Conservation (phyloP, 345 rosid species). For the Acer saccharum region DNA sequence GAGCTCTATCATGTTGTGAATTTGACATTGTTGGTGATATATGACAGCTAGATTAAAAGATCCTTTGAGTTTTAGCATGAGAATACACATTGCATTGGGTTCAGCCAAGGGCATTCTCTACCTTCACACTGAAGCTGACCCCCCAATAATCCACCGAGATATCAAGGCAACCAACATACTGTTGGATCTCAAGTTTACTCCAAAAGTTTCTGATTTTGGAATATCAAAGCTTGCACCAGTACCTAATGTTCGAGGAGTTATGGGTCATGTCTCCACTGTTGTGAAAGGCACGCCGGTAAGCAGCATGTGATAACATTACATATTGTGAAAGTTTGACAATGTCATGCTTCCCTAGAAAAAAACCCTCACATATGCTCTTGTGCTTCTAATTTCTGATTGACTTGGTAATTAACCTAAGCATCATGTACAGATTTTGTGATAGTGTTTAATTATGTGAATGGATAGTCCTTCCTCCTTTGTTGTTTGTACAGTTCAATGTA, state of each 20-base stretch:
- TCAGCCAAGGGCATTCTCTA: conserved; percentile 53
- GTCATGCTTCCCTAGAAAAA: no score
- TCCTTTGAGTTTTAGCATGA: conserved; percentile 28
- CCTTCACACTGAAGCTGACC: conserved; percentile 59
- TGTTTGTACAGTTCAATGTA: no score
- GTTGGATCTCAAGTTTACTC: conserved; percentile 41
- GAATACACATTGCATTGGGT: conserved; percentile 45
- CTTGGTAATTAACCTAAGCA: background rate
- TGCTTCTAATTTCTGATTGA: background rate
- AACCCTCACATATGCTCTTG: background rate
- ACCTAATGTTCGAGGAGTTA: conserved; percentile 33
- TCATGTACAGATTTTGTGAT: background rate
- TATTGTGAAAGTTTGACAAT: no score
- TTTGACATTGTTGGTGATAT: conserved; percentile 2
- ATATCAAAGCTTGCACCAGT: conserved; percentile 51
- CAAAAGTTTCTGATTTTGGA: conserved; percentile 63
- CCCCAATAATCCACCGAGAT: conserved; percentile 55
- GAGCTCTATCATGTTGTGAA: background rate
- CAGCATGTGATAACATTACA: background rate
- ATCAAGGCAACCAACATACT: conserved; percentile 58
- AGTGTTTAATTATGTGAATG: background rate
- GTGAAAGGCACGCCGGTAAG: conserved; percentile 56
- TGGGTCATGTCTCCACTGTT: conserved; percentile 43
- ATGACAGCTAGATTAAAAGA: conserved; percentile 34
- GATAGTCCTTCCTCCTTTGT: no score